Conservation (phyloP, 75 land plant species). For the Sequoiadendron giganteum region DNA sequence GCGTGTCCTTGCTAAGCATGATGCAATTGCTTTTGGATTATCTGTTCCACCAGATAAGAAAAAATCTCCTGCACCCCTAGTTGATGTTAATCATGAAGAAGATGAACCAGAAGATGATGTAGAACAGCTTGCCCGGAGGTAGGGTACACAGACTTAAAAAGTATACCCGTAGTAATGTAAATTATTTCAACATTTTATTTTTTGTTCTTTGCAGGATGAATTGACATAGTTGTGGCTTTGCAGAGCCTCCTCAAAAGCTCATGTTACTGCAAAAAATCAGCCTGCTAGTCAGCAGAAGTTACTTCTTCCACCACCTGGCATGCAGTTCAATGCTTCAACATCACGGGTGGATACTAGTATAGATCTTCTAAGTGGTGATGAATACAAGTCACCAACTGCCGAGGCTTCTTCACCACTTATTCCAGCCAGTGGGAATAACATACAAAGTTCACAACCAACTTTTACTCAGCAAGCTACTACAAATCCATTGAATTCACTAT, state of each 20-base stretch:
- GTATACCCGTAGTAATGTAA: not conserved
- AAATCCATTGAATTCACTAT: slow-evolving; percentile 17
- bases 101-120: slow-evolving; percentile 30
- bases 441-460: slow-evolving; percentile 24
- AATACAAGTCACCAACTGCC: slow-evolving; percentile 31
- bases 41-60: slow-evolving; percentile 40
- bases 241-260: slow-evolving; percentile 28
- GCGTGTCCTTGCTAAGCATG: slow-evolving; percentile 79
- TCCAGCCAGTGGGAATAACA: slow-evolving; percentile 24
- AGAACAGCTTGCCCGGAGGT: slow-evolving; percentile 31
- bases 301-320: slow-evolving; percentile 32
- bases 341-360: slow-evolving; percentile 42
- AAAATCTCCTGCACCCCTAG: slow-evolving; percentile 33
- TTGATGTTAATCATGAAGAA: slow-evolving; percentile 34
- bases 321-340: slow-evolving; percentile 18
- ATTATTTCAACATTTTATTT: not conserved
- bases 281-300: slow-evolving; percentile 26
- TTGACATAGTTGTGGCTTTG: slow-evolving; percentile 1
- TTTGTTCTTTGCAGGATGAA: not conserved
- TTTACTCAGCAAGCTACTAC: slow-evolving; percentile 27
- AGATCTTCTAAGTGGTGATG: slow-evolving; percentile 70
- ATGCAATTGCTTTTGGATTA: slow-evolving; percentile 71
- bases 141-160: not conserved
- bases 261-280: not conserved
- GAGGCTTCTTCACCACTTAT: slow-evolving; percentile 42